Conservation (phyloP, 768 basidiomycete species). For the Jaapia argillacea region DNA sequence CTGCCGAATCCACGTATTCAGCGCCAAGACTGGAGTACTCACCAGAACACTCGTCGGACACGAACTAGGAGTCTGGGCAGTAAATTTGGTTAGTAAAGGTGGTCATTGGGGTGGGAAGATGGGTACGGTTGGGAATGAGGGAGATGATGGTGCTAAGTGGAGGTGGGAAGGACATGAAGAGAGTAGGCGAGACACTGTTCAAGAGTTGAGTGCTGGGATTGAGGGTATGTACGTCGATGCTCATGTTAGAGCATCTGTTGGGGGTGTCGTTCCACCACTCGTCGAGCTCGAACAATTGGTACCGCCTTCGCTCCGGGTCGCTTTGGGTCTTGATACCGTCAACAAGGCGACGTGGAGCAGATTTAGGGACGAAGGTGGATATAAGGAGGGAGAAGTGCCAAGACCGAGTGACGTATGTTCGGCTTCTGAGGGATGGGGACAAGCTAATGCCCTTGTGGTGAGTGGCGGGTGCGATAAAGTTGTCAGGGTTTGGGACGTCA, state of each 20-base stretch:
- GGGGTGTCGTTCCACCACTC: neutral
- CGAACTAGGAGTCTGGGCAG: conserved; percentile 86
- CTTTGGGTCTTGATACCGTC: neutral
- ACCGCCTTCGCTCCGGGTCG: neutral
- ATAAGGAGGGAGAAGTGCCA: neutral
- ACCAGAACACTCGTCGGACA: conserved; percentile 77
- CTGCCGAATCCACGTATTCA: conserved; percentile 77
- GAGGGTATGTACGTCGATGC: neutral
- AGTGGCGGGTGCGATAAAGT: conserved; percentile 91
- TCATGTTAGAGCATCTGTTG: too few species aligned
- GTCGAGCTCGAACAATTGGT: neutral
- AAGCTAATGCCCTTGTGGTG: conserved; percentile 72
- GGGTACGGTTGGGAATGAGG: conserved; percentile 5
- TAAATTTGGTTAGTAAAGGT: conserved; percentile 17
- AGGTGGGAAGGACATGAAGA: conserved; percentile 3
- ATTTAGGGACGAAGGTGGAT: conserved; percentile 2
- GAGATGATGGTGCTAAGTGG: neutral
- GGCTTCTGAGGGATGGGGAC: conserved; percentile 83
- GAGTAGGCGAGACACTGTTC: conserved; percentile 9
- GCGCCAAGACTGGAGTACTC: conserved; percentile 66
- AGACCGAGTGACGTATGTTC: conserved; percentile 46
- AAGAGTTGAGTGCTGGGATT: conserved; percentile 10
- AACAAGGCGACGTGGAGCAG: conserved; percentile 4
- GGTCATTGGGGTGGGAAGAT: conserved; percentile 10
- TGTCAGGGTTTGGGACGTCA: conserved; percentile 87